Base-by-base conservation (phyloP, 192 early-diverging fungal genomes). In the Backusella mclennaniae region DNA sequence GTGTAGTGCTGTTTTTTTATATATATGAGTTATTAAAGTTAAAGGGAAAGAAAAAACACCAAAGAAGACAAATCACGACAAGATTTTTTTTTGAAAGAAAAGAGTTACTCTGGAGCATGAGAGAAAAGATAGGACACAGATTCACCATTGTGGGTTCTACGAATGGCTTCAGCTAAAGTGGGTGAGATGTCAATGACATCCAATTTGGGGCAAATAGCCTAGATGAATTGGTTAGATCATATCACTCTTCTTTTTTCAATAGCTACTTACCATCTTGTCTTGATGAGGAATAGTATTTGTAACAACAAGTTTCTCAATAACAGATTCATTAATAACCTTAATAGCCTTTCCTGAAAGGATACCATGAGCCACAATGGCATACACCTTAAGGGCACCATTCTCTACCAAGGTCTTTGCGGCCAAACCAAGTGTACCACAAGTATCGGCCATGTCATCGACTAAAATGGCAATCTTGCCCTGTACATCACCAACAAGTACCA, bases 381-480 rank as follows among this genome's bases (percentile, higher is more conserved):
- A 96, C n/a, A 98, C 94, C 76, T 94, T 93, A 2, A 87, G 84
- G 8, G 97, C 97, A 56, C 97, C 97, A 77, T 96, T 92, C 36
- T 96, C 92, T 71, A 92, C 89, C 69, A 99, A 87, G 14, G 94
- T 92, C 74, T 94, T 90, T 68, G 97, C 95, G 12, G 97, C 97
- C 76, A 92, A 82, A 17, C 90, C 91, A 56, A 99, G 89, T 9
- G 97, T 99, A 73, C 93, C 92, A 82, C 92, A 97, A 29, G 96
- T 99, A 85, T 99, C 97, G 35, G 96, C 96, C 90, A 99, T 96
- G 85, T 99, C 97, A 82, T 99, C 97, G 36, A 99, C 93, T 75
- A 99, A 81, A 77, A 99, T 97, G 59, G 95, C 96, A 73, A 92
- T 91, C 85, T 95, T 95, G 69, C 89, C 93, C 73, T 83, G 87